Base-by-base conservation (phyloP, 805 yeast genomes). In the Wickerhamomyces bisporus region DNA sequence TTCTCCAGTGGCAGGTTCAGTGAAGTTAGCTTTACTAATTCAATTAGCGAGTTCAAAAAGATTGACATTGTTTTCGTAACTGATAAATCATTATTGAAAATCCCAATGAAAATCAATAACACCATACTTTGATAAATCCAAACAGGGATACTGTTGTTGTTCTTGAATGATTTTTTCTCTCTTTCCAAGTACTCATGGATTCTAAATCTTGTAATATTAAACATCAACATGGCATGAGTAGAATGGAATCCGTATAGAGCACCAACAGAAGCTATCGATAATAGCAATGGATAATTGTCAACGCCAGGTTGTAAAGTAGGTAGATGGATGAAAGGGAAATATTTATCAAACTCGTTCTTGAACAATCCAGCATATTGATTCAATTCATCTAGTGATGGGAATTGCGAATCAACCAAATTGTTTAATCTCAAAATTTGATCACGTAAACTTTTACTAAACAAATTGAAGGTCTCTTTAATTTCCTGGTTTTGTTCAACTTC, bases 61-160 rank as follows among this genome's bases (percentile, higher is more conserved):
- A 89, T 73, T 11, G 85, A 77, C 38, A 89, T 87, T 36, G 84
- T 81, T 50, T 79, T 81, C 27, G 79, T 88, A 47, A 84, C 81
- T 37, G 79, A 80, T 5, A 66, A 55, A 43, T 73, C 77, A 42
- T 70, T 71, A 35, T 86, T 84, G 65, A 88, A 88, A 26, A 89
- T 70, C 1, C 96, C 96, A 55, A 86, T 81, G 35, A 87, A 77
- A 9, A 86, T 88, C 24, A 88, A 75, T 32, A 91, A 68, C 0
- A 89, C 80, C 58, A 87, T 74, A 4, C 91, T 76, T 58, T 89
- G 98, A 31, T 89, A 78, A 39, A 86, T 63, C 95, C 96, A 86
- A 29, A 87, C 64, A 4, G 96, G 95, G 20, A 88, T 81, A 30
- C 75, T 74, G 48, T 76, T 75, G 58, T 39, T 50, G 52, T 62